Evolutionary conservation across 2,329 filamentous ascomycete genomes (phyloP).

Genomic region (Rutstroemia sp.): DNA sequence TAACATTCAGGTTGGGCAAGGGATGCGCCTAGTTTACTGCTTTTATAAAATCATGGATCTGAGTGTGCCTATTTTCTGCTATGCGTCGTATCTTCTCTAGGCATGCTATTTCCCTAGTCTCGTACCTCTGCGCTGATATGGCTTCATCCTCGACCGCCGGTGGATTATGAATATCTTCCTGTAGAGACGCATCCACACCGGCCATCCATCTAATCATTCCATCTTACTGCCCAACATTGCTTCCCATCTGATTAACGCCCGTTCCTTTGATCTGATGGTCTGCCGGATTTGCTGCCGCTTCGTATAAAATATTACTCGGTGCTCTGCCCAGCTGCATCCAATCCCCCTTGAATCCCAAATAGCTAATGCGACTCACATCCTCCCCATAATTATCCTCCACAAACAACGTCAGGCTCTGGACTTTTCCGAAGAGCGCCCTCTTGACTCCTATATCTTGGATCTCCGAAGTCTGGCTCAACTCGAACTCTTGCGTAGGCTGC

Average conservation of each 20-base stretch:
- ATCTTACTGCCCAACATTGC: slow-evolving; percentile 38
- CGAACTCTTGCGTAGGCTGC: slow-evolving; percentile 65
- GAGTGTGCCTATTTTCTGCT: no score
- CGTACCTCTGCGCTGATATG: no score
- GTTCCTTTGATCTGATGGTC: slow-evolving; percentile 70
- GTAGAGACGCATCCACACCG: neutral
- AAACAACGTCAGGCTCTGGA: slow-evolving; percentile 77
- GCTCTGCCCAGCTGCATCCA: slow-evolving; percentile 82
- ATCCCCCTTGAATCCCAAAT: slow-evolving; percentile 89
- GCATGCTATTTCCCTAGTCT: no score
- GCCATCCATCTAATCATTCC: slow-evolving; percentile 19
- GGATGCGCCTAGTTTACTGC: no score
- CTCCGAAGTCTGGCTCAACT: slow-evolving; percentile 70
- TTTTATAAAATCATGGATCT: no score
- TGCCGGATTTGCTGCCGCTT: slow-evolving; percentile 83
- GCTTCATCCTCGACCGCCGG: neutral
- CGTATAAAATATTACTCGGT: slow-evolving; percentile 81
- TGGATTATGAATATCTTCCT: no score
- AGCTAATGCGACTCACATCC: slow-evolving; percentile 70
- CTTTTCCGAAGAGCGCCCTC: slow-evolving; percentile 80
- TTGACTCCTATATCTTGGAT: slow-evolving; percentile 84
- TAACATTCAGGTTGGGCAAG: no score
- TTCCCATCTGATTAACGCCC: slow-evolving; percentile 46
- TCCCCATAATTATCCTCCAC: slow-evolving; percentile 85
- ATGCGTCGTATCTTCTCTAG: no score